Conservation (phyloP, 768 basidiomycete species). For the Hericium alpestre region DNA sequence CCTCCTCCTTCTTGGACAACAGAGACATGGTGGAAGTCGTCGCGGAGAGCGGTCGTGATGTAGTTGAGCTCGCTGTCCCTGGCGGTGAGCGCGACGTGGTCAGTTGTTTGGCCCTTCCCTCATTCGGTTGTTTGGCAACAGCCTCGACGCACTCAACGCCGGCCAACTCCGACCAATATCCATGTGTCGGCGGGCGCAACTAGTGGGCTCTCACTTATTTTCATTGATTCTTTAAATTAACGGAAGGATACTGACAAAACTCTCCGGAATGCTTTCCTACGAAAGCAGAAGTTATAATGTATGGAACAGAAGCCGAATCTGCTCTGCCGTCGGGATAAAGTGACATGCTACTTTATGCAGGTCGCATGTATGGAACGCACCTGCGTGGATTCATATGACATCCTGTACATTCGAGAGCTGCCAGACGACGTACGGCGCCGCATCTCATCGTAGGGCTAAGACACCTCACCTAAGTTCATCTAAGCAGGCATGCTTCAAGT, state of each 20-base stretch:
- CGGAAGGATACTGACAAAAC: too few relatives aligned
- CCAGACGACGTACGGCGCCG: neutral
- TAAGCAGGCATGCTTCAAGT: neutral
- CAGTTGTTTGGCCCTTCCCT: neutral
- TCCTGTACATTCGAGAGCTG: neutral
- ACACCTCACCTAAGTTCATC: neutral
- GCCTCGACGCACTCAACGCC: neutral
- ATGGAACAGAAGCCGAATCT: too few relatives aligned
- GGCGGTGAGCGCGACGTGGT: constrained; percentile 2
- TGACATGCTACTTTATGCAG: too few relatives aligned
- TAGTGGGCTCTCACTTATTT: too few relatives aligned
- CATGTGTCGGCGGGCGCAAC: too few relatives aligned
- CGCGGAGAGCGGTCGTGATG: neutral
- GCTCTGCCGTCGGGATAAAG: too few relatives aligned
- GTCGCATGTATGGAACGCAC: too few relatives aligned
- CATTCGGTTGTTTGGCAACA: neutral
- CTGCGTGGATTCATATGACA: too few relatives aligned
- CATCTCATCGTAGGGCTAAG: neutral
- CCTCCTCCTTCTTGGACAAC: constrained; percentile 93
- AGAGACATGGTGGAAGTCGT: constrained; percentile 47
- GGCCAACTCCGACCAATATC: too few relatives aligned
- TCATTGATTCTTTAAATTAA: too few relatives aligned
- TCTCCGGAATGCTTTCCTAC: too few relatives aligned
- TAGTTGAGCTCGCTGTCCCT: neutral
- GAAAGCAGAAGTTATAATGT: too few relatives aligned